Evolutionary conservation across 1,284 basidiomycete species (phyloP).

Genomic region (Puccinia horiana): DNA sequence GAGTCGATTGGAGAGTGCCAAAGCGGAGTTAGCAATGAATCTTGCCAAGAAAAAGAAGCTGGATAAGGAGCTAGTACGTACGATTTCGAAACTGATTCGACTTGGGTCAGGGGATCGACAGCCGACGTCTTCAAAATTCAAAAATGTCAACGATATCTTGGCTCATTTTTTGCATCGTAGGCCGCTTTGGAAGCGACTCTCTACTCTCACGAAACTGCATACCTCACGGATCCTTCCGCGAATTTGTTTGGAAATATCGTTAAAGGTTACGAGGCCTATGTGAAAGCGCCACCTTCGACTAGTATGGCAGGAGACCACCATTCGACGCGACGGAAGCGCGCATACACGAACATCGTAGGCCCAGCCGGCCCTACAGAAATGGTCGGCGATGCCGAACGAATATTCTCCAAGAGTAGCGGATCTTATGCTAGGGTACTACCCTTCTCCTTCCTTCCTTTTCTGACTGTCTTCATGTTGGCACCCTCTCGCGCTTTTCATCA

Average conservation of each 20-base stretch:
- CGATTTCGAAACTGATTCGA: not conserved
- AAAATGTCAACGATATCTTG: no score
- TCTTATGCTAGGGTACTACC: slow-evolving; percentile 37
- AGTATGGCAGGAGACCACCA: slow-evolving; percentile 41
- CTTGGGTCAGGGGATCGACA: no score
- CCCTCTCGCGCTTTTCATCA: not conserved
- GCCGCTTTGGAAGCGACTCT: slow-evolving; percentile 38
- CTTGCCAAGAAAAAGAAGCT: slow-evolving; percentile 46
- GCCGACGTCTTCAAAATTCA: no score
- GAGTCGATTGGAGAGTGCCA: slow-evolving; percentile 26
- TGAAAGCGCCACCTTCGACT: slow-evolving; percentile 48
- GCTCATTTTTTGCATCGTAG: not conserved
- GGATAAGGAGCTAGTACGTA: slow-evolving; percentile 45
- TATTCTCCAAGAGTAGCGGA: slow-evolving; percentile 49
- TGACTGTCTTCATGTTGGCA: not conserved
- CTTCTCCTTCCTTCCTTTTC: not conserved
- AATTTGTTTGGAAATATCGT: slow-evolving; percentile 49
- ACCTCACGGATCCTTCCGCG: slow-evolving; percentile 44
- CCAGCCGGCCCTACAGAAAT: slow-evolving; percentile 30
- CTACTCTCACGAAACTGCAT: slow-evolving; percentile 44
- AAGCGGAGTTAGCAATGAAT: slow-evolving; percentile 31
- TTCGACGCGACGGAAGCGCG: slow-evolving; percentile 41
- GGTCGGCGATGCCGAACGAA: slow-evolving; percentile 48
- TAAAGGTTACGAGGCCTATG: slow-evolving; percentile 49
- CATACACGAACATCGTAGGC: slow-evolving; percentile 19